phyloP scores from a whole-genome alignment of 768 basidiomycete genomes.

The Panaeolus papilionaceus region DNA sequence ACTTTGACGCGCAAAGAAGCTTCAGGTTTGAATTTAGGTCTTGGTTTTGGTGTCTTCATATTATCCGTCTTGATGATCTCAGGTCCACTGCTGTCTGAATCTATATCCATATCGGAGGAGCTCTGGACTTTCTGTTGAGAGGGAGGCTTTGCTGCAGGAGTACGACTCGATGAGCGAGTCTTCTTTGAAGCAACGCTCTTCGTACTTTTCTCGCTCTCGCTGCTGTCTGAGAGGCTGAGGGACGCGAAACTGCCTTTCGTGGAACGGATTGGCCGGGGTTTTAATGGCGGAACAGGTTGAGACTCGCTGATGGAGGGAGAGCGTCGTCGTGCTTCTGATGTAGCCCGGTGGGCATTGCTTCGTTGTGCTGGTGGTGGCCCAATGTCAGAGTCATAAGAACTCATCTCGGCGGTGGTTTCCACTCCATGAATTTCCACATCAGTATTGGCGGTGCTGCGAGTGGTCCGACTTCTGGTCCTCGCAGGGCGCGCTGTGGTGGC shows the following conservation, averaged over 20 bases:
- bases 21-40: background rate
- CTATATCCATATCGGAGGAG: constrained; percentile 1
- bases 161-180: background rate
- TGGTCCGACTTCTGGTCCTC: constrained; percentile 25
- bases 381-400: constrained; percentile 19
- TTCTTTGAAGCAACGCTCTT: background rate
- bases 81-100: background rate
- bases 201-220: background rate
- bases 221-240: constrained; percentile 2
- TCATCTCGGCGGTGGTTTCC: constrained; percentile 24
- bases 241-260: background rate
- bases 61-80: background rate
- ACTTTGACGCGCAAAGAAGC: background rate
- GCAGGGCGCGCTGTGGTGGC: background rate
- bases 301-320: constrained; percentile 29
- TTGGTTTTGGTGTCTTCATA: background rate
- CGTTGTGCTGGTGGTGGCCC: background rate
- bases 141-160: background rate
- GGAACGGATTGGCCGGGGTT: background rate
- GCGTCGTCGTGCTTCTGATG: constrained; percentile 22
- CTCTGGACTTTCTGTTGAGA: background rate
- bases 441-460: constrained; percentile 10
- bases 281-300: constrained; percentile 11
- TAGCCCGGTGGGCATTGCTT: constrained; percentile 16
- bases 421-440: constrained; percentile 17